Percentiles rank a stretch among this genome's conserved stretches.
These are phyloP conservation scores for Helicocarpus griseus DNA, from an alignment of 2,329 filamentous ascomycete genomes.

Conservation along the genomic window DNA sequence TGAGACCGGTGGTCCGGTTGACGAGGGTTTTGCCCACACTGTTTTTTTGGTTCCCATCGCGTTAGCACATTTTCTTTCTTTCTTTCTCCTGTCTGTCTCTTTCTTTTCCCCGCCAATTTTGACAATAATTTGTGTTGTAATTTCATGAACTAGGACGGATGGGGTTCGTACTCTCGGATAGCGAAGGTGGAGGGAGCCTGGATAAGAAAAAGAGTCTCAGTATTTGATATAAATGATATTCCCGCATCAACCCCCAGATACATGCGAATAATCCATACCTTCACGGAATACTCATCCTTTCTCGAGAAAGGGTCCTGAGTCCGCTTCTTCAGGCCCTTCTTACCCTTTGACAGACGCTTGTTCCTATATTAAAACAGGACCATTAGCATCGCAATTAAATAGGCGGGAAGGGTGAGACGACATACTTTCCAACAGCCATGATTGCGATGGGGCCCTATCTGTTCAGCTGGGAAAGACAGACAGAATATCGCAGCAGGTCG, in stretches of 20 bases:
- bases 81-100: slow-evolving; percentile 5
- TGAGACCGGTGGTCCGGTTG: slow-evolving; percentile 98
- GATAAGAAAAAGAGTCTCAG: not conserved
- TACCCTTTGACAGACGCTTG: slow-evolving; percentile 99
- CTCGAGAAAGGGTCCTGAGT: slow-evolving; percentile 93
- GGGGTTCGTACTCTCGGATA: slow-evolving; percentile 74
- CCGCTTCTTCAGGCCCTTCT: slow-evolving; percentile 99
- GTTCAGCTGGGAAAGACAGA: slow-evolving; percentile 32
- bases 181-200: slow-evolving; percentile 92
- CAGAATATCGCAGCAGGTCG: slow-evolving; percentile 32
- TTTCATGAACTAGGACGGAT: slow-evolving; percentile 10
- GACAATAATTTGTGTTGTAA: too few species aligned
- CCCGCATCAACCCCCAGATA: not conserved
- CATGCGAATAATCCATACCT: slow-evolving; percentile 51
- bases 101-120: not conserved
- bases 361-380: slow-evolving; percentile 56
- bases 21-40: slow-evolving; percentile 99
- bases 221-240: not conserved
- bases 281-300: slow-evolving; percentile 99
- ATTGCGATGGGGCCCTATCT: slow-evolving; percentile 49
- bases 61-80: slow-evolving; percentile 7
- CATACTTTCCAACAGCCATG: slow-evolving; percentile 77
- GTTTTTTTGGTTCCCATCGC: slow-evolving; percentile 19
- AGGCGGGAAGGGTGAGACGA: slow-evolving; percentile 14
- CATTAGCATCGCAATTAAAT: slow-evolving; percentile 7